A percentile compares a stretch with the other conserved stretches of the same genome.
These are phyloP conservation scores for Starmera dryadoides DNA, from an alignment of 805 yeast genomes.

Conservation along the genomic window DNA sequence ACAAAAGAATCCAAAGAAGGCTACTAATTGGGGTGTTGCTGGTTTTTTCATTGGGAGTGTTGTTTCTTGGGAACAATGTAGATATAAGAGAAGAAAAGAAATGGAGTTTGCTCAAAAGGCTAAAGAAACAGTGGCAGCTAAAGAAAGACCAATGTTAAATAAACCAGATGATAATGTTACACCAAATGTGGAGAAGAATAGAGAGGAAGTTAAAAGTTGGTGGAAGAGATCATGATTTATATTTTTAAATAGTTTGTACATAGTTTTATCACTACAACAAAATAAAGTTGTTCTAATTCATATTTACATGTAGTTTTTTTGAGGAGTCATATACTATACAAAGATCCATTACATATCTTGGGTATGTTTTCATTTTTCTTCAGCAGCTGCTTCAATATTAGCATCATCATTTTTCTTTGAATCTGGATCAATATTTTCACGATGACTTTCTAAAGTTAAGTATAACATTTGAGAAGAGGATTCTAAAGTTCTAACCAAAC, in stretches of 20 bases:
- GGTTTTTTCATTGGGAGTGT: slow-evolving; percentile 75
- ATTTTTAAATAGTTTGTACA: no score
- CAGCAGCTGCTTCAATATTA: neutral
- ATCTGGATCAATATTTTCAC: slow-evolving; percentile 31
- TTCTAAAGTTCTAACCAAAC: slow-evolving; percentile 76
- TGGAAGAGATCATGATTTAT: slow-evolving; percentile 14
- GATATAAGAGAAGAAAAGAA: slow-evolving; percentile 60
- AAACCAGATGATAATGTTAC: slow-evolving; percentile 16
- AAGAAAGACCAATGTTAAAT: slow-evolving; percentile 29
- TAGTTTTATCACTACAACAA: neutral
- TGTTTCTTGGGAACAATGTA: slow-evolving; percentile 91
- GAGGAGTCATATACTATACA: no score
- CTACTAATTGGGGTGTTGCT: slow-evolving; percentile 78
- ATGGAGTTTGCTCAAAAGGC: slow-evolving; percentile 65
- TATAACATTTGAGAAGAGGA: slow-evolving; percentile 61
- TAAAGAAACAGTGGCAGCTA: slow-evolving; percentile 35
- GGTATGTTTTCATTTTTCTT: neutral
- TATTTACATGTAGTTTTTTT: neutral
- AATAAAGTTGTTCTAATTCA: neutral
- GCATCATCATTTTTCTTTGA: slow-evolving; percentile 3
- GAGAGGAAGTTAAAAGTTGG: slow-evolving; percentile 20
- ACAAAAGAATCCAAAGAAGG: slow-evolving; percentile 52
- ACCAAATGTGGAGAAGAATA: slow-evolving; percentile 17
- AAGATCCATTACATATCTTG: no score
- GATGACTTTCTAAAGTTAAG: slow-evolving; percentile 64